These are phyloP conservation scores for Nemania abortiva DNA, from an alignment of 2,329 filamentous ascomycete genomes.

Conservation along the genomic window DNA sequence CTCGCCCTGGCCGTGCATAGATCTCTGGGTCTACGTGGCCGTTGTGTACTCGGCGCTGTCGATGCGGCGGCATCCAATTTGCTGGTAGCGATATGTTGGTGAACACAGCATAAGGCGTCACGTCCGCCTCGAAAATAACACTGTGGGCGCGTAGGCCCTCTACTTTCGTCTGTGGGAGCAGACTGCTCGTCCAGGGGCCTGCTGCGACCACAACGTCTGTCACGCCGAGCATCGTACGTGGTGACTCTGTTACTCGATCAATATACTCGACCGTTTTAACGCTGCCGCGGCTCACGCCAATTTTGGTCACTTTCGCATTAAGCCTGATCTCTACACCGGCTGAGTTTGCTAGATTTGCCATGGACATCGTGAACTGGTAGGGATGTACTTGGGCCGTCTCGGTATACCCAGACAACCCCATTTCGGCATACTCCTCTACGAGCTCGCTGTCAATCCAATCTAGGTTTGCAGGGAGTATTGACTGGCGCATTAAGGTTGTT, in stretches of 20 bases:
- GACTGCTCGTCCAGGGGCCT: constrained; percentile 71
- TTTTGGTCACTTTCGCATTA: constrained; percentile 74
- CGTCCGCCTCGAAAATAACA: constrained; percentile 72
- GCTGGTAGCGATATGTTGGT: constrained; percentile 83
- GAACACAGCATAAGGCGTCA: constrained; percentile 84
- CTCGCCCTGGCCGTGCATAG: constrained; percentile 87
- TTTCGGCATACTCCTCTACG: constrained; percentile 79
- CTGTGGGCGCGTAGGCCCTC: constrained; percentile 73
- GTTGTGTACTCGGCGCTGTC: constrained; percentile 63
- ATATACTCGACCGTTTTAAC: constrained; percentile 73
- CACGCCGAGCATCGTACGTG: constrained; percentile 56
- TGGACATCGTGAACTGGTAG: constrained; percentile 86
- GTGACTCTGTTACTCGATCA: constrained; percentile 59
- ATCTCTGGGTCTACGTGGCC: constrained; percentile 87
- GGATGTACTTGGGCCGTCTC: constrained; percentile 96
- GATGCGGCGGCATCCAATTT: constrained; percentile 69
- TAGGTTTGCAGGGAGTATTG: constrained; percentile 78
- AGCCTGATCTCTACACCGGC: constrained; percentile 76
- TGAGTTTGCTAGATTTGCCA: constrained; percentile 80
- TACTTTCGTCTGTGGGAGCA: constrained; percentile 70
- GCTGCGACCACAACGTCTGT: constrained; percentile 69
- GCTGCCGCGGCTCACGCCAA: constrained; percentile 65
- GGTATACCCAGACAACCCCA: constrained; percentile 75
- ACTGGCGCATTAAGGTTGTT: constrained; percentile 62
- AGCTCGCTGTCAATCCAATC: constrained; percentile 83